phyloP scores from a whole-genome alignment of 1,139 yeast genomes.

The Magnusiomyces magnusii region DNA sequence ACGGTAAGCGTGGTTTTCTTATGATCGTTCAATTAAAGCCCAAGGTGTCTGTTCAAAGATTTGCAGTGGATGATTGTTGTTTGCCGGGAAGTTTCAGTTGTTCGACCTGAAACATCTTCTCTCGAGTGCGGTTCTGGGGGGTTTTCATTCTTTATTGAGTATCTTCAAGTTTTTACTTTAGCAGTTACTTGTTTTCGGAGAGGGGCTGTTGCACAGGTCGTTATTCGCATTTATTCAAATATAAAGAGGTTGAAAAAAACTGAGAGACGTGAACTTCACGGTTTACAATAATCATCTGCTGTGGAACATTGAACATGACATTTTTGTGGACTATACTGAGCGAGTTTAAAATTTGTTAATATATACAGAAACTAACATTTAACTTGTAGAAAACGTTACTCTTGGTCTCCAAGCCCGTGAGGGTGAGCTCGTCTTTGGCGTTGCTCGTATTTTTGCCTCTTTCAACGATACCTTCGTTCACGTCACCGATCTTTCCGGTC shows the following conservation, averaged over 20 bases:
- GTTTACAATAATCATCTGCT: neutral
- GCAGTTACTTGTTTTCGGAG: too few species aligned
- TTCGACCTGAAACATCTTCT: neutral
- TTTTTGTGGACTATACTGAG: too few species aligned
- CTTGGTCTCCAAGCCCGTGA: slow-evolving; percentile 85
- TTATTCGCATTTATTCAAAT: too few species aligned
- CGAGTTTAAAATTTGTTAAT: neutral
- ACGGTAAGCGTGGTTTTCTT: slow-evolving; percentile 20
- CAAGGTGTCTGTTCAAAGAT: neutral
- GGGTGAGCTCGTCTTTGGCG: slow-evolving; percentile 99
- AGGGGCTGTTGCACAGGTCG: too few species aligned
- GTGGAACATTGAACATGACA: neutral
- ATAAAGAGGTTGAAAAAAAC: neutral
- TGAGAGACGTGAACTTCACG: neutral
- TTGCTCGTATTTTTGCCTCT: slow-evolving; percentile 99
- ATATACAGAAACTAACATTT: neutral
- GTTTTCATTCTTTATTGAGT: neutral
- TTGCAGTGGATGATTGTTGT: slow-evolving; percentile 2
- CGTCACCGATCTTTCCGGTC: slow-evolving; percentile 99
- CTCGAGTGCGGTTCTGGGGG: neutral
- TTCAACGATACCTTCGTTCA: slow-evolving; percentile 99
- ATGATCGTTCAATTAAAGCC: slow-evolving; percentile 14
- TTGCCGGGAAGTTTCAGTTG: neutral
- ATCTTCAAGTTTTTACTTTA: too few species aligned
- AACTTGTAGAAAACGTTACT: slow-evolving; percentile 51